These are phyloP conservation scores for Elsinoe fawcettii DNA, from an alignment of 2,329 filamentous ascomycete species.

Conservation along the genomic window DNA sequence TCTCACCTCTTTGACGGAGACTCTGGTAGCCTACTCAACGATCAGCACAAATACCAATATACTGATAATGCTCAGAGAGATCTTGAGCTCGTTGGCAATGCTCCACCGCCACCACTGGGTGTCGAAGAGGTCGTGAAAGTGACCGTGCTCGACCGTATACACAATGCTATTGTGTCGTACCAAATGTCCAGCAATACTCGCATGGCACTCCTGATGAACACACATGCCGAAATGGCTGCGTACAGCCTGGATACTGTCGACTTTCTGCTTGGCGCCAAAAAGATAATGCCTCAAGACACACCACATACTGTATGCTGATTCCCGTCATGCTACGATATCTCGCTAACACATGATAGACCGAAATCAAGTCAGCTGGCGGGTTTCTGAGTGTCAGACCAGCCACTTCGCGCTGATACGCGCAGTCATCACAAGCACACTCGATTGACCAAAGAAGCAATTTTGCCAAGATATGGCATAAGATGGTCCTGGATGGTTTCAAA, in stretches of 20 bases:
- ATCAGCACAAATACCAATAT: neutral
- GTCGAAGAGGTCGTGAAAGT: neutral
- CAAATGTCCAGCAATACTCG: neutral
- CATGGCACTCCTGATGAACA: conserved; percentile 1
- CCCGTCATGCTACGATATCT: neutral
- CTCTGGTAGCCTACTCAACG: neutral
- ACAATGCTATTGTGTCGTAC: conserved; percentile 6
- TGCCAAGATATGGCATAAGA: too few relatives aligned
- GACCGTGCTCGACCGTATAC: neutral
- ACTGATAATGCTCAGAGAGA: neutral
- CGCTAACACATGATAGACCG: neutral
- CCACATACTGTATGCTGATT: neutral
- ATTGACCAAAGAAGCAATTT: too few relatives aligned
- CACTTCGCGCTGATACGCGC: neutral
- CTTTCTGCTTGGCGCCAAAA: neutral
- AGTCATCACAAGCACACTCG: too few relatives aligned
- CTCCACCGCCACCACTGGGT: neutral
- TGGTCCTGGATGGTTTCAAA: too few relatives aligned
- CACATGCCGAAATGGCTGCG: conserved; percentile 7
- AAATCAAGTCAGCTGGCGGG: neutral
- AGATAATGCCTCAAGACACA: conserved; percentile 1
- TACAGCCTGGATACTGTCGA: neutral
- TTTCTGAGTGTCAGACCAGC: conserved; percentile 2
- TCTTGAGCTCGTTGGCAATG: neutral
- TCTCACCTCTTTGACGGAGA: conserved; percentile 7